Evolutionary conservation across 176 grass and related monocot species (phyloP).

Genomic region (Oropetium thomaeum): DNA sequence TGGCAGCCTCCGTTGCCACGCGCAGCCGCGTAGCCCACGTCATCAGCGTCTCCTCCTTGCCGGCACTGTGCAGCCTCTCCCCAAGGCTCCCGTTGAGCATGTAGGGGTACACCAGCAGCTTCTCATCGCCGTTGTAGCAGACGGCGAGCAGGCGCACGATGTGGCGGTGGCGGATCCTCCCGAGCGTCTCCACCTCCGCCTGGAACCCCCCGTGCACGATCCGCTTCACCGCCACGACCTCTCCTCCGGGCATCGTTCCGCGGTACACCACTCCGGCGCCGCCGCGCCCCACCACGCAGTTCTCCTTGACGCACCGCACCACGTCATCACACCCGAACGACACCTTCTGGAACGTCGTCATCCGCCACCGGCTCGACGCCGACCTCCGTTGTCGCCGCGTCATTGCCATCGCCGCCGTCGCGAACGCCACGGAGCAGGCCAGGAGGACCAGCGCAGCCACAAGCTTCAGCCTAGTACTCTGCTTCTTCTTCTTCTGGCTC

Average conservation of each 20-base stretch:
- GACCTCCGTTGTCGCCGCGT: slow-evolving; percentile 38
- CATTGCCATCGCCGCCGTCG: slow-evolving; percentile 47
- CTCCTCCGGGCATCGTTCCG: slow-evolving; percentile 60
- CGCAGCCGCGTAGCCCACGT: slow-evolving; percentile 50
- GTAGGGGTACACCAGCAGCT: slow-evolving; percentile 84
- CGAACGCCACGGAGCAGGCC: slow-evolving; percentile 62
- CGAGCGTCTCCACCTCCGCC: slow-evolving; percentile 76
- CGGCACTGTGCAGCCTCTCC: slow-evolving; percentile 42
- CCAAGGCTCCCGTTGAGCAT: slow-evolving; percentile 74
- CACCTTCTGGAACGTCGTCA: slow-evolving; percentile 82
- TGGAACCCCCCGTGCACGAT: slow-evolving; percentile 67
- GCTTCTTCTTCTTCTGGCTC: no score
- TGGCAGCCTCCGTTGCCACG: slow-evolving; percentile 73
- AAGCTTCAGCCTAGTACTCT: slow-evolving; percentile 26
- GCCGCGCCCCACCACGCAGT: slow-evolving; percentile 62
- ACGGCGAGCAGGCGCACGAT: slow-evolving; percentile 71
- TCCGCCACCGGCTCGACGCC: slow-evolving; percentile 36
- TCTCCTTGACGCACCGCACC: slow-evolving; percentile 69
- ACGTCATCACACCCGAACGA: slow-evolving; percentile 64
- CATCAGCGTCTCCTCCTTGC: background rate
- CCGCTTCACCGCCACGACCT: slow-evolving; percentile 67
- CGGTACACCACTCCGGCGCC: slow-evolving; percentile 76
- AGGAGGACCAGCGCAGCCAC: slow-evolving; percentile 62
- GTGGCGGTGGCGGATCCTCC: slow-evolving; percentile 68
- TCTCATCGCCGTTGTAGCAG: slow-evolving; percentile 34